Base-by-base conservation (phyloP, 768 basidiomycete genomes). In the Trametes meyenii region DNA sequence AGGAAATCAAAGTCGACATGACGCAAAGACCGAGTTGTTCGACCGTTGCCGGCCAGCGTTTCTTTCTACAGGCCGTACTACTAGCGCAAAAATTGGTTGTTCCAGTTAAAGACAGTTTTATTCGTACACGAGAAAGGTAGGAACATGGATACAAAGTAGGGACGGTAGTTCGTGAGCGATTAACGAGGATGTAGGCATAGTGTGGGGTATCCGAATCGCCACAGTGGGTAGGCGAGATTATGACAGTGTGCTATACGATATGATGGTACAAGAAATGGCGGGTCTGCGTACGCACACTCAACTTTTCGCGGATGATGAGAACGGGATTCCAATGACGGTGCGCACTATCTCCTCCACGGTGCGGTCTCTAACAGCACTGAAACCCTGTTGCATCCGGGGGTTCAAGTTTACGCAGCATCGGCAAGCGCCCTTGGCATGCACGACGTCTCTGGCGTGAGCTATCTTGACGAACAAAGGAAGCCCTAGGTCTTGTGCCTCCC, bases 401-500 rank as follows among this genome's bases (percentile, higher is more conserved):
- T 42, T 29, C 1, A 8, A n/a, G 10, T 42, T 29, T 1, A 8
- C 11, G 24, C 46, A 63, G 40, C 51, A 52, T 14, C 36, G 52
- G 21, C 54, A 58, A n/a, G 48, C 45, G 8, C 64, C 64, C 42
- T 58, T 33, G 3, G 36, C 19, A 40, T 56, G 64, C 2, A 49
- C 49, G 3, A 48, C 29, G 12, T 67, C 66, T 24, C 62, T 48
- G 10, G 59, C 55, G 1, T 59, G 57, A 1, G 62, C 51, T 26
- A 67, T 50, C 51, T 60, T 56, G 3, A 60, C 55, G 7, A 51
- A 35, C 17, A 55, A 46, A 2, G 49, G 19, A 6, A 63, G 48
- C 2, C 66, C 66, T 1, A 64, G 46, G 1, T 43, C 53, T 3
- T 50, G 45, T 0, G 66, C 66, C 21, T 67, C 62, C 14, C n/a